Conservation (phyloP, 495 filamentous ascomycete genomes). For the Venustampulla echinocandica region DNA sequence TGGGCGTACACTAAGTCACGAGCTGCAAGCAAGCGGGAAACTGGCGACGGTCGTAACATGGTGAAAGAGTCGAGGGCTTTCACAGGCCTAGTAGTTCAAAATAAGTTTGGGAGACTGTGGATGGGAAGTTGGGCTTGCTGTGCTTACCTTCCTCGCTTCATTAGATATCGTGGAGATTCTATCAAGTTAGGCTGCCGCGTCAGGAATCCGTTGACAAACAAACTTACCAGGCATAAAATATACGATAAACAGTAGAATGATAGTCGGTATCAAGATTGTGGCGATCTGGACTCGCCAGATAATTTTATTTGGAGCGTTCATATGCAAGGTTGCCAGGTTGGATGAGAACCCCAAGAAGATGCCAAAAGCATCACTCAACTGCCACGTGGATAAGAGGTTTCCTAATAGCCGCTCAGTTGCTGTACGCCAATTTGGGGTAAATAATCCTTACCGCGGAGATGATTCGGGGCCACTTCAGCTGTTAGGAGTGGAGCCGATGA, state of each 20-base stretch:
- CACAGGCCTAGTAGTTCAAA: neutral
- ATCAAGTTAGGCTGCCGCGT: neutral
- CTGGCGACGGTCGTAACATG: neutral
- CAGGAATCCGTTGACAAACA: neutral
- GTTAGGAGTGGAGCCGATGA: neutral
- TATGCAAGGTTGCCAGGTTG: neutral
- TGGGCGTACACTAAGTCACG: neutral
- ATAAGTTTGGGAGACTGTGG: neutral
- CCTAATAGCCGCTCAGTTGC: neutral
- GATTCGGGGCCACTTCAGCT: neutral
- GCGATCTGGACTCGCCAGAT: neutral
- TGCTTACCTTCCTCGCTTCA: constrained; percentile 1
- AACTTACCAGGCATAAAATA: constrained; percentile 2
- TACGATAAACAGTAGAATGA: neutral
- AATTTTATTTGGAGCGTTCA: neutral
- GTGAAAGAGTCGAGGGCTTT: neutral
- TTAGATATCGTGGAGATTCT: neutral
- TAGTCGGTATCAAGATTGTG: neutral
- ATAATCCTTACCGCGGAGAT: neutral
- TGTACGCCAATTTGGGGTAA: neutral
- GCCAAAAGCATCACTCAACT: neutral
- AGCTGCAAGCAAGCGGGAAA: neutral
- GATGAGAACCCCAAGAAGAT: neutral
- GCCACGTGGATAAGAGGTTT: neutral
- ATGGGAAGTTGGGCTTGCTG: neutral